Evolutionary conservation across 768 basidiomycete genomes (phyloP), one percentile per base, ranked within the genome.

Genomic region (Lepiota venenata): DNA sequence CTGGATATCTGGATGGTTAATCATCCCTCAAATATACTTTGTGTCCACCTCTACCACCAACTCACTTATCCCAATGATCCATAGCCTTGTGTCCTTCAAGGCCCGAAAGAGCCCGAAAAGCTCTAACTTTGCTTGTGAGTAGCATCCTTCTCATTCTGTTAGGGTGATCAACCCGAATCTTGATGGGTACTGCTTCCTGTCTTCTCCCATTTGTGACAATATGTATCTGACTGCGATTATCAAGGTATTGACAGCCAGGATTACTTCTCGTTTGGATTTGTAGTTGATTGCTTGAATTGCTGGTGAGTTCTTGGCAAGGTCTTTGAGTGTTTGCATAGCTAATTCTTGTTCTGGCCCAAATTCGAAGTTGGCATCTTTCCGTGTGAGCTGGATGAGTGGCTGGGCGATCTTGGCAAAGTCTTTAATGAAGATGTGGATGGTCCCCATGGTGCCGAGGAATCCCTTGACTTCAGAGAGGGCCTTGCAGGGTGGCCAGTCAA

Each of bases 71-170:
- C 72, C 61, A 25, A 70, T 58, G 2, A 70, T 43, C 25, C 58
- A 66, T 0, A 69, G 27, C 1, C 58, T 35, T 7, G 55, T 37
- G 0, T 62, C 59, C 1, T 55, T 50, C 0, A 71, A 62, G 0
- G 60, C 61, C 0, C 52, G 47, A 38, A 64, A 69, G 2, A 71
- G 57, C 0, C 69, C 62, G 52, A 66, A 70, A 0, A 74, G 58
- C 53, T 74, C 71, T 3, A 70, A n/a, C 40, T 75, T 74, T 0
- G 70, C 59, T 50, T 72, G 67, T 54, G 56, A 73, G 54, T 46
- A 73, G 37, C 9, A 15, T 4, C 51, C 50, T 39, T 64, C 58
- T 1, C 61, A 37, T 8, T 66, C 61, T 36, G 63, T 64, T 54
- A 60, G 61, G 0, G 61, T 47, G 10, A 55, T 66, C 22, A 61